phyloP scores from a whole-genome alignment of 176 grass and related monocot species.

The Juncus effusus region DNA sequence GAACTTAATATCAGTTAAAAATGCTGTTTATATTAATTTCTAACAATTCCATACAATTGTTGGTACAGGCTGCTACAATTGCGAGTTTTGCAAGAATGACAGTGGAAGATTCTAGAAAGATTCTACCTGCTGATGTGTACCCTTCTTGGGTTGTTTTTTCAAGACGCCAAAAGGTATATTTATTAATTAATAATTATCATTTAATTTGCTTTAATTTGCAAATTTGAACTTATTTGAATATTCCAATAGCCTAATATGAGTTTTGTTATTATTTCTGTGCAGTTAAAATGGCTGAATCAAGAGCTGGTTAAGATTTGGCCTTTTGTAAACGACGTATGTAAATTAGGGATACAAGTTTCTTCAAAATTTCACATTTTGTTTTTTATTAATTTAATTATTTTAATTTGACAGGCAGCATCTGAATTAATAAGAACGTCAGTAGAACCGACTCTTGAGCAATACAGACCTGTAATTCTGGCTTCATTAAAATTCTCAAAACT shows the following conservation, averaged over 20 bases:
- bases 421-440: conserved; percentile 80
- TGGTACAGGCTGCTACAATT: conserved; percentile 67
- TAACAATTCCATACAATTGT: neutral
- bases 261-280: conserved; percentile 23
- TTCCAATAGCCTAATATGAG: neutral
- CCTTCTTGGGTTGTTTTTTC: conserved; percentile 99
- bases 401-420: conserved; percentile 64
- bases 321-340: conserved; percentile 56
- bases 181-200: too few relatives aligned
- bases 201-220: neutral
- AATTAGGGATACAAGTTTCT: neutral
- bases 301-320: conserved; percentile 95
- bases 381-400: conserved; percentile 21
- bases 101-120: conserved; percentile 72
- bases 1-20: too few relatives aligned
- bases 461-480: conserved; percentile 65
- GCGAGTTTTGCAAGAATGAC: conserved; percentile 91
- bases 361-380: conserved; percentile 1
- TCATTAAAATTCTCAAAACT: conserved; percentile 93
- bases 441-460: conserved; percentile 91
- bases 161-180: conserved; percentile 62
- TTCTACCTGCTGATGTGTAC: conserved; percentile 60
- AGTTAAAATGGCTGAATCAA: conserved; percentile 97
- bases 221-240: neutral
- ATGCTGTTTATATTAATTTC: too few relatives aligned